Evolutionary conservation across 148 eudicot species (phyloP), one percentile per base, ranked within the genome.

Genomic region (Gaultheria prostrata): DNA sequence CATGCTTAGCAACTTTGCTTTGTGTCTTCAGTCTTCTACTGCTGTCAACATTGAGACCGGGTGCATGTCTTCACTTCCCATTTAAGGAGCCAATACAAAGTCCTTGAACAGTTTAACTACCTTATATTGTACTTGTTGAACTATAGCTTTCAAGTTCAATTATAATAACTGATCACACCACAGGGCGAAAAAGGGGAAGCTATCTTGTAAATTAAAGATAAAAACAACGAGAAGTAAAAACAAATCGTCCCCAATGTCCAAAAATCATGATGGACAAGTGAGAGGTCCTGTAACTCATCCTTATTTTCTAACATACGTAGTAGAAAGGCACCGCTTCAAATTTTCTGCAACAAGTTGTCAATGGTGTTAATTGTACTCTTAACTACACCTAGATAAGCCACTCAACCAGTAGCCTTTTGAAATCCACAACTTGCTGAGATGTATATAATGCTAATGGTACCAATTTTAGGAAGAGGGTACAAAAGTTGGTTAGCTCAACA

Each of bases 381-480:
- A 76, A 57, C 48, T 80, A 20, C 82, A 80, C 12, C 17, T 20
- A 26, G 28, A 65, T 63, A 65, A 80, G 82, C 50, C 39, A 80
- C 18, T n/a, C 30, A 61, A 9, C 35, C 39, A 80, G 35, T 43
- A 70, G 82, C 9, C 82, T 32, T 79, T 43, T 49, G 21, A 10
- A 79, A 61, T 59, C 50, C 57, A 7, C 51, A 53, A 43, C 43
- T 9, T 79, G 53, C 8, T 57, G 33, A 43, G 69, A 54, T 69
- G 9, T 18, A 46, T 46, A 39, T 14, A 13, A 50, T 24, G 61
- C 17, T 35, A 78, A 35, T 39, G 43, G 43, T 39, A 39, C 43
- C 43, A 39, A 39, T 39, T 39, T 39, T 39, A 39, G 82, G 71
- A 39, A 8, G 69, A 80, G 50, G 35, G 48, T 18, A 35, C 13